These are phyloP conservation scores for Geotrichum histeridarum DNA, from an alignment of 1,139 yeast species.

Conservation along the genomic window DNA sequence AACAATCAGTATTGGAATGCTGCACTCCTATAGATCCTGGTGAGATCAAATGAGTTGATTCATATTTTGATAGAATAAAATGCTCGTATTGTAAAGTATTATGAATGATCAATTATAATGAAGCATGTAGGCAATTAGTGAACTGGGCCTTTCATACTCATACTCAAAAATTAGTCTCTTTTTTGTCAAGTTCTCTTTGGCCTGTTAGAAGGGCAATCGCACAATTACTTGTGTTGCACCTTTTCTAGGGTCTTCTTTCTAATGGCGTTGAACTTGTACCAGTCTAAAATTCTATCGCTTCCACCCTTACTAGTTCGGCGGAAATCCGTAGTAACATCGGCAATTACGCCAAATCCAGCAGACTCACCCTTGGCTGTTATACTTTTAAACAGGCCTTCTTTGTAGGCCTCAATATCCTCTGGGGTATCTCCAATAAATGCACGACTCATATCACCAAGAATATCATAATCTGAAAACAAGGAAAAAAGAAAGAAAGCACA, in stretches of 20 bases:
- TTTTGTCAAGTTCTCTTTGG: no score
- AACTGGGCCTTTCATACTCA: no score
- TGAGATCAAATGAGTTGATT: no score
- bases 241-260: conserved; percentile 12
- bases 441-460: conserved; percentile 24
- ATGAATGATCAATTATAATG: no score
- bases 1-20: no score
- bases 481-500: background rate
- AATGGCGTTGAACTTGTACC: conserved; percentile 23
- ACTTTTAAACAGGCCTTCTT: conserved; percentile 18
- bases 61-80: no score
- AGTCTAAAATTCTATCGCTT: conserved; percentile 22
- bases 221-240: background rate
- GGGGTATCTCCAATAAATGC: conserved; percentile 27
- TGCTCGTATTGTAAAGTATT: no score
- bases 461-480: conserved; percentile 22
- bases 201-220: no score
- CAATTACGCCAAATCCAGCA: conserved; percentile 17
- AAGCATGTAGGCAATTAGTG: no score
- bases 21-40: no score
- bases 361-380: conserved; percentile 16
- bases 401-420: conserved; percentile 26
- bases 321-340: conserved; percentile 16
- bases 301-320: conserved; percentile 17
- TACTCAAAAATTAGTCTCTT: no score